Base-by-base conservation (phyloP, 2,329 filamentous ascomycete species). In the Clonostachys rhizophaga region DNA sequence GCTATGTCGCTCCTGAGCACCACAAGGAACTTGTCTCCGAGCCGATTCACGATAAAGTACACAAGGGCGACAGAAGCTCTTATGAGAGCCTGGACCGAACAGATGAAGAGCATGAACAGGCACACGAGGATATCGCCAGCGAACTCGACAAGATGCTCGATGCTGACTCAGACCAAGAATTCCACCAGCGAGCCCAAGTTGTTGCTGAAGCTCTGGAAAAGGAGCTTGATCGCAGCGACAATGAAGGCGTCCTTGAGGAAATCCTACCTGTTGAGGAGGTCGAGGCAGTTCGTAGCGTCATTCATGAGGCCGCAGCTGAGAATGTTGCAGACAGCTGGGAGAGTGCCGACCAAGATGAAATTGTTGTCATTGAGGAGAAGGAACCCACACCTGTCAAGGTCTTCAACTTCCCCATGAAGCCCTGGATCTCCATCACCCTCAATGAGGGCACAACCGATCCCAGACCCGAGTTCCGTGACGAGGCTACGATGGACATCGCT, bases 351-450 rank as follows among this genome's bases (percentile, higher is more conserved):
- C 83, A 86, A 52, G 86, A 87, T 50, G 77, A 83, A 60, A 76
- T 81, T 60, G 73, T 78, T 17, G 74, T 79, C 42, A 78, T 81
- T 34, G 87, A 90, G 63, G 83, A 86, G 55, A 83, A 84, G 49
- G 78, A 82, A 45, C 67, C 80, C 5, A 71, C 76, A 42, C 76
- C 83, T 24, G 83, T 96, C 54, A 85, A 81, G 62, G 91, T 97
- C 42, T 94, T 89, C 72, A 95, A 95, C 66, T 96, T 99, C 65
- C 94, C 94, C 14, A 90, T 99, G 86, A 89, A 87, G 66, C 94
- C 94, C 5, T 99, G 95, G 77, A 91, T 95, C 54, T 87, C 91
- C 17, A 94, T 99, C 61, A 84, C 81, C 12, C 80, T 97, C 57
- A 74, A 82, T 62, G 71, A 79, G 53, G 67, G 75, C 50, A 68